phyloP scores from a whole-genome alignment of 305 asterid genomes.

The Fraxinus albicans region DNA sequence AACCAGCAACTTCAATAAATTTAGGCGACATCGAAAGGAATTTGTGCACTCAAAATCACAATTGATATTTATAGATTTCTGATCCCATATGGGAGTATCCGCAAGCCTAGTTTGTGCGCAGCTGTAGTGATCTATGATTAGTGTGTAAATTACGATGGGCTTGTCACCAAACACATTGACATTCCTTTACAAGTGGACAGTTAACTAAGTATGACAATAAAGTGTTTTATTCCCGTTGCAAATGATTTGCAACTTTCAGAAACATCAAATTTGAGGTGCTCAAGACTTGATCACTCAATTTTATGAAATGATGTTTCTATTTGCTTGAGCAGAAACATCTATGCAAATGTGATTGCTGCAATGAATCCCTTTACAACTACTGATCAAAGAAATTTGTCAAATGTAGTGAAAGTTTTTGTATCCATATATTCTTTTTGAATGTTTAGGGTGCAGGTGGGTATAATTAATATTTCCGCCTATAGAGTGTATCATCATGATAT shows the following conservation, averaged over 20 bases:
- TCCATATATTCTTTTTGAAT: not conserved
- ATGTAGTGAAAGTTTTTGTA: not conserved
- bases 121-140: not conserved
- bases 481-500: constrained; percentile 4
- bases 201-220: not conserved
- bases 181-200: not conserved
- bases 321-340: not conserved
- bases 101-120: not conserved
- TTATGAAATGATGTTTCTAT: not conserved
- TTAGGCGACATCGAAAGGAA: not conserved
- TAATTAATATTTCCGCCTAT: not conserved
- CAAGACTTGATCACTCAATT: not conserved
- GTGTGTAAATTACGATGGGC: not conserved
- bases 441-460: not conserved
- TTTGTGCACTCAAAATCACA: not conserved
- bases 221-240: not conserved
- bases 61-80: not conserved
- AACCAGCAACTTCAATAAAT: not conserved
- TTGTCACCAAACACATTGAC: not conserved
- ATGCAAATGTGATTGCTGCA: not conserved
- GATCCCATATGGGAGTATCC: not conserved
- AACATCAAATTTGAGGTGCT: not conserved
- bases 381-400: not conserved
- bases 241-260: not conserved
- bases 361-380: not conserved